Evolutionary conservation across 176 grass and related monocot species (phyloP).

Genomic region (Eleusine coracana): DNA sequence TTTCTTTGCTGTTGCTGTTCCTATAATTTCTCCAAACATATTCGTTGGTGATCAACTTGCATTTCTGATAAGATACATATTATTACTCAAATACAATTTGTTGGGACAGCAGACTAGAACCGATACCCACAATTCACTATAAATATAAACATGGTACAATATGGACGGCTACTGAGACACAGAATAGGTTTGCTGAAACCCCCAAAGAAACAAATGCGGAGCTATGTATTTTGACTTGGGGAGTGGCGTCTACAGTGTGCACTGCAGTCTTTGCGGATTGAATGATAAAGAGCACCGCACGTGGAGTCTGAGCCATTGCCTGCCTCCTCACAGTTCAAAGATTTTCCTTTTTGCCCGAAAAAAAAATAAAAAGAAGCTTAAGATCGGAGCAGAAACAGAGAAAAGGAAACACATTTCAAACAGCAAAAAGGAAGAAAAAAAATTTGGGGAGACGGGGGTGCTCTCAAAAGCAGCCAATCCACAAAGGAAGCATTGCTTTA

Average conservation of each 20-base stretch:
- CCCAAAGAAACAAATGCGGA: not conserved
- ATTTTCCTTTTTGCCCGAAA: slow-evolving; percentile 43
- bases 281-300: slow-evolving; percentile 94
- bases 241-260: slow-evolving; percentile 44
- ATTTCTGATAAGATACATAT: not conserved
- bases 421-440: slow-evolving; percentile 5
- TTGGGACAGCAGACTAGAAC: not conserved
- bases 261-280: slow-evolving; percentile 68
- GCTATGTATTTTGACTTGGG: slow-evolving; percentile 55
- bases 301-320: slow-evolving; percentile 91
- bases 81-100: not conserved
- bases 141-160: not conserved
- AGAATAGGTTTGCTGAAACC: not conserved
- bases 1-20: slow-evolving; percentile 32
- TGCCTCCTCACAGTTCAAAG: slow-evolving; percentile 73
- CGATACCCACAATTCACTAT: not conserved
- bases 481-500: slow-evolving; percentile 58
- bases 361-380: slow-evolving; percentile 29
- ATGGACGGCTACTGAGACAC: not conserved
- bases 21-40: slow-evolving; percentile 11
- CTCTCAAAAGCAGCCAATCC: slow-evolving; percentile 64
- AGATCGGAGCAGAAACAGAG: slow-evolving; percentile 14
- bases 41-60: not conserved
- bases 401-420: slow-evolving; percentile 51
- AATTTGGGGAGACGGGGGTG: slow-evolving; percentile 2